phyloP scores from a whole-genome alignment of 2,329 filamentous ascomycete genomes.

The Monosporascus sp. region DNA sequence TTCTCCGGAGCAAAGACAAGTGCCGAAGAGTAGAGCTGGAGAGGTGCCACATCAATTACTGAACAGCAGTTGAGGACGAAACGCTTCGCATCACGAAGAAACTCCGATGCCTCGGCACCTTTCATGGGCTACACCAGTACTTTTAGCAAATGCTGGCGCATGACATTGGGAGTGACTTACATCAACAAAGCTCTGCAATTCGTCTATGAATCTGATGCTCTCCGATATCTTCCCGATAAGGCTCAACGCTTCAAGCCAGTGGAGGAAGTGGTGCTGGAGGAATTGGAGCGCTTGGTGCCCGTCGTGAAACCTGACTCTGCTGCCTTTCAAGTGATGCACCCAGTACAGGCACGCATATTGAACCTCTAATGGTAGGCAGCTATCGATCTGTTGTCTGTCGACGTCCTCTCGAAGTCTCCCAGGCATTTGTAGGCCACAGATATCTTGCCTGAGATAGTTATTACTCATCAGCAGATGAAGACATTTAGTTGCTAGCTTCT shows the following conservation, averaged over 20 bases:
- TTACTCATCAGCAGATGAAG: neutral
- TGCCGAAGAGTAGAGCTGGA: neutral
- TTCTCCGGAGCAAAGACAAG: neutral
- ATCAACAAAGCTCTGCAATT: neutral
- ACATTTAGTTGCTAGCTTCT: neutral
- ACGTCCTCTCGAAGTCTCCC: neutral
- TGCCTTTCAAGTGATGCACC: neutral
- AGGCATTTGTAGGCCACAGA: neutral
- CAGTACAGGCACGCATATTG: neutral
- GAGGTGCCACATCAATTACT: neutral
- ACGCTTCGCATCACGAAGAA: neutral
- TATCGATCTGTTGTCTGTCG: neutral
- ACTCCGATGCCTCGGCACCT: neutral
- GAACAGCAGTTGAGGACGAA: neutral
- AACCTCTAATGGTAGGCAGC: neutral
- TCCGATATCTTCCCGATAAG: neutral
- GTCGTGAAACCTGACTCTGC: neutral
- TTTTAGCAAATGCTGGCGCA: neutral
- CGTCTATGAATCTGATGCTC: neutral
- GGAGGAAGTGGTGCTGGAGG: neutral
- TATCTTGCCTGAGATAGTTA: neutral
- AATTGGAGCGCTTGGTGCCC: neutral
- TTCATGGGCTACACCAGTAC: neutral
- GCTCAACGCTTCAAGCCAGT: neutral
- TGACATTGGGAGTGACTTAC: neutral